Evolutionary conservation across 2,329 filamentous ascomycete species (phyloP).

Genomic region (Aspergillus thermomutatus): DNA sequence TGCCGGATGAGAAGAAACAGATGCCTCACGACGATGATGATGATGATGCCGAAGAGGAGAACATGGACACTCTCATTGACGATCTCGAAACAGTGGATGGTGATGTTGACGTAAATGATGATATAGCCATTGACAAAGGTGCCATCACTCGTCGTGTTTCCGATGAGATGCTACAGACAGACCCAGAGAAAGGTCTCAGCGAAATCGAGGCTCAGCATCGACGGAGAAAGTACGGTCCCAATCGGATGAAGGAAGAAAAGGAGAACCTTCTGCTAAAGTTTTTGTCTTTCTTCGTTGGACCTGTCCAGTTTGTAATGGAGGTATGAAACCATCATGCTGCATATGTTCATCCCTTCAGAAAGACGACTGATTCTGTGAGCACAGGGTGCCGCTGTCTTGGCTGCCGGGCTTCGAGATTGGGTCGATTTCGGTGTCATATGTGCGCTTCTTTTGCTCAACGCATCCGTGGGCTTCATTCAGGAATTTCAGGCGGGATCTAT

Average conservation of each 20-base stretch:
- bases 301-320: constrained; percentile 94
- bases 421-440: constrained; percentile 92
- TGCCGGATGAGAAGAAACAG: background rate
- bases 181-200: constrained; percentile 69
- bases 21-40: constrained; percentile 30
- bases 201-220: constrained; percentile 62
- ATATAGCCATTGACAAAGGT: constrained; percentile 50
- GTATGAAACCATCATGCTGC: constrained; percentile 44
- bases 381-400: constrained; percentile 71
- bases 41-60: constrained; percentile 73
- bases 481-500: constrained; percentile 88
- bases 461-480: constrained; percentile 79
- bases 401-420: constrained; percentile 82
- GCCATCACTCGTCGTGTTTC: constrained; percentile 58
- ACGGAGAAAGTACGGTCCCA: constrained; percentile 73
- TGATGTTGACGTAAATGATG: constrained; percentile 61
- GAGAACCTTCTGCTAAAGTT: constrained; percentile 84
- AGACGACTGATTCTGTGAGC: constrained; percentile 6
- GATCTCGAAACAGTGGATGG: constrained; percentile 82
- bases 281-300: constrained; percentile 75
- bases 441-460: constrained; percentile 78
- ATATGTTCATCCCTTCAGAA: background rate
- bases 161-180: constrained; percentile 74
- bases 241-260: constrained; percentile 90
- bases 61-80: constrained; percentile 82